Evolutionary conservation across 768 basidiomycete genomes (phyloP), one percentile per base, ranked within the genome.

Genomic region (Daedaleopsis sinensis): DNA sequence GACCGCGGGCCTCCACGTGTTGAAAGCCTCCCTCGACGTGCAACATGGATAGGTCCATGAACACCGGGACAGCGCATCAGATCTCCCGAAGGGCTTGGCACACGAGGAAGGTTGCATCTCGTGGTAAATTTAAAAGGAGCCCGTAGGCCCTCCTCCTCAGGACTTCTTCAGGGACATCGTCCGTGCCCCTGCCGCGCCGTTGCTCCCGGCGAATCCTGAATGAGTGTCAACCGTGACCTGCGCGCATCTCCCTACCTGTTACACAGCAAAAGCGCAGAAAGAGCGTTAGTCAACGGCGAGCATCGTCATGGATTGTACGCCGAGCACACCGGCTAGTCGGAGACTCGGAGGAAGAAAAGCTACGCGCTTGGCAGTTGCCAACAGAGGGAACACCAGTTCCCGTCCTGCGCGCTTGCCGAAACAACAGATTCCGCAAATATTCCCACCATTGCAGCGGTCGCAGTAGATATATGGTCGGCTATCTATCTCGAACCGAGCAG

Each of bases 11-110:
- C 12, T 24, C 11, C 10, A 9, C 47, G 23, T 27, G 19, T 9
- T n/a, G n/a, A 21, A 23, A 9, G 23, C 23, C 47, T 18, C n/a
- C n/a, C 2, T 23, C 19, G 23, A 27, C 13, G 47, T 8, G 21
- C 21, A 5, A 21, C 56, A 56, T 44, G 27, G 56, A 53, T 46
- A 38, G 43, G 53, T 44, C 48, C 49, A 55, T 58, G 57, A 44
- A 58, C 49, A 53, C 62, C 62, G 57, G 62, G 42, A 35, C 39
- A n/a, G 24, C 43, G 46, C 61, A 62, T 58, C 61, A 55, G 52
- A 58, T 58, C 56, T 58, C 15, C 9, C 32, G 43, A 16, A 50
- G 47, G 48, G 19, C 62, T 63, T 63, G 62, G 62, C 62, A 36
- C 18, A 18, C 48, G 48, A 5, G 23, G 13, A 55, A 51, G 62